Conservation (phyloP, 139 green algal genomes). For the Astrephomene gubernaculifera region DNA sequence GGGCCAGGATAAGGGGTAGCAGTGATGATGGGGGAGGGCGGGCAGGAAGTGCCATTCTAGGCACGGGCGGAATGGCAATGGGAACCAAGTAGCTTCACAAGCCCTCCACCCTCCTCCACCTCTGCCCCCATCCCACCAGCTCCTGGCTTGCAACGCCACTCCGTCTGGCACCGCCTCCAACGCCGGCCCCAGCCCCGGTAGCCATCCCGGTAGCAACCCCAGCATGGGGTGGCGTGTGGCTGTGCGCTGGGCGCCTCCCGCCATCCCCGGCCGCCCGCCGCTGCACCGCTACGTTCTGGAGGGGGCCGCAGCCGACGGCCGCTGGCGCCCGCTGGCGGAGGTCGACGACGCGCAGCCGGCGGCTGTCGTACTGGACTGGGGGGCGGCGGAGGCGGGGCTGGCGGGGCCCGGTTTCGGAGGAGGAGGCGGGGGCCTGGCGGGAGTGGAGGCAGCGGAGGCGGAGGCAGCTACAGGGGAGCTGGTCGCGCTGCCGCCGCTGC, state of each 20-base stretch:
- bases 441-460: neutral
- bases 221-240: slow-evolving; percentile 1
- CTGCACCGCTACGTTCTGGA: slow-evolving; percentile 69
- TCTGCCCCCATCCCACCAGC: neutral
- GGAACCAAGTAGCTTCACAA: too few species aligned
- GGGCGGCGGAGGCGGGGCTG: neutral
- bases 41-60: too few species aligned
- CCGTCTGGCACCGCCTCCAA: neutral
- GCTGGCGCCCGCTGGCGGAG: slow-evolving; percentile 41
- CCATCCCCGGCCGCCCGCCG: slow-evolving; percentile 47
- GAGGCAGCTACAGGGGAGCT: neutral
- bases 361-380: neutral
- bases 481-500: too few species aligned
- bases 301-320: slow-evolving; percentile 14
- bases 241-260: slow-evolving; percentile 42
- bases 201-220: neutral
- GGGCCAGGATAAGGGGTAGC: too few species aligned
- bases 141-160: neutral
- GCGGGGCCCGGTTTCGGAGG: neutral
- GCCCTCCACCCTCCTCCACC: neutral
- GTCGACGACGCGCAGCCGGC: slow-evolving; percentile 48
- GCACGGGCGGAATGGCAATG: too few species aligned
- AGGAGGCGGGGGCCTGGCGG: neutral
- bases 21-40: too few species aligned
- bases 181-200: neutral